These are phyloP conservation scores for Cucumis sativus DNA, from an alignment of 306 rosid species.

Conservation along the genomic window DNA sequence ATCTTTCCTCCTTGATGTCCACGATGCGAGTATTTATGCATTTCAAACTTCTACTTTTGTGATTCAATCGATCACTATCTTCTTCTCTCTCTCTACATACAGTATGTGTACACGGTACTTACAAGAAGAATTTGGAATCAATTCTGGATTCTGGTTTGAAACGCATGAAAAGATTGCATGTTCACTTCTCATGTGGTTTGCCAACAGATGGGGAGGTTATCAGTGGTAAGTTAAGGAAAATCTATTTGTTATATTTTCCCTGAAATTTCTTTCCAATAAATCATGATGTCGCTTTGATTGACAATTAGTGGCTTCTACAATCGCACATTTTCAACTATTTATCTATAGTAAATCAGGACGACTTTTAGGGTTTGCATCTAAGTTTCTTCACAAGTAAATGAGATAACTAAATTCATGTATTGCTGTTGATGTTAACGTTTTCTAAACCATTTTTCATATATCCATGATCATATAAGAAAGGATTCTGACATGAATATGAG, in stretches of 20 bases:
- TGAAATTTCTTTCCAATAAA: background rate
- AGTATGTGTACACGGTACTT: slow-evolving; percentile 94
- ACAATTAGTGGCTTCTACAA: background rate
- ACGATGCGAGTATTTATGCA: background rate
- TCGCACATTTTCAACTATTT: background rate
- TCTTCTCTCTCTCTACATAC: slow-evolving; percentile 15
- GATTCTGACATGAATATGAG: background rate
- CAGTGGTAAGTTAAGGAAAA: slow-evolving; percentile 43
- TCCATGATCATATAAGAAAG: background rate
- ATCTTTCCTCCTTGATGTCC: background rate
- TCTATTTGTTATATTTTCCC: background rate
- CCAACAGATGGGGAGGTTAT: slow-evolving; percentile 87
- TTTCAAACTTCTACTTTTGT: background rate
- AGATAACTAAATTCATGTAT: background rate
- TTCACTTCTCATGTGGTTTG: slow-evolving; percentile 79
- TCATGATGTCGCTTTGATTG: background rate
- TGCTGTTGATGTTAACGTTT: background rate
- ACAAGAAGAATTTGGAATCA: slow-evolving; percentile 56
- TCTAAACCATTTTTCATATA: background rate
- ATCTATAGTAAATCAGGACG: background rate
- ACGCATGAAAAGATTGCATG: slow-evolving; percentile 84
- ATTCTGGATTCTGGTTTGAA: slow-evolving; percentile 73
- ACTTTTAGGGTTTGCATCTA: background rate
- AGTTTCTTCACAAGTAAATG: background rate
- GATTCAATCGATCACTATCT: background rate